Base-by-base conservation (phyloP, 768 basidiomycete species). In the Russula sp. region DNA sequence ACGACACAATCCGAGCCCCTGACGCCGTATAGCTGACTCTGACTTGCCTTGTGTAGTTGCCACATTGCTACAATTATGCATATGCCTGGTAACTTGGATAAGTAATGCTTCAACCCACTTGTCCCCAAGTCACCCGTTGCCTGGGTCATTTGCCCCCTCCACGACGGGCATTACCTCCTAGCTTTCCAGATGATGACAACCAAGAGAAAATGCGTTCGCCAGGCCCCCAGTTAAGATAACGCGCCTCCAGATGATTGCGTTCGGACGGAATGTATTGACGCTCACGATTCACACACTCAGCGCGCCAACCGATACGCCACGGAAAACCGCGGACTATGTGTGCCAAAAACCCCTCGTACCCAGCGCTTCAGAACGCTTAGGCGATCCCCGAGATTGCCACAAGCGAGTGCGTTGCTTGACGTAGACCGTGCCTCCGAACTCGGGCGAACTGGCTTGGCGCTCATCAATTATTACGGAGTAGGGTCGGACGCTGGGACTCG, bases 211-310 rank as follows among this genome's bases (percentile, higher is more conserved):
- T 34, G 35, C 8, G 32, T 42, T 59, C 14, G 22, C 22, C 14
- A 13, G 34, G 50, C 20, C 34, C 20, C 57, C 35, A 9, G 34
- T 42, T 47, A 39, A 22, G 13, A 14, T 52, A 34, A 35, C 50
- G n/a, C 18, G 2, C 39, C 18, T 35, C 27, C 53, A 45, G 18
- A 7, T 51, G 27, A 13, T 16, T 55, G 16, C 16, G 6, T 53
- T n/a, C 27, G 47, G 42, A 39, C 22, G 4, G 34, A 37, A 20
- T n/a, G 18, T 27, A 32, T 54, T 48, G 22, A 32, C 40, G 22
- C 48, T 59, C 44, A 40, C 37, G 34, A 51, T 51, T 60, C 58
- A 64, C 59, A 60, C 63, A 48, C 53, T 42, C 16, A 37, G 31
- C 27, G 31, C n/a, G 34, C 14, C 6, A 22, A 53, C 47, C 22